Evolutionary conservation across 345 rosid genomes (phyloP), one percentile per base, ranked within the genome.

Genomic region (Cardamine occulta): DNA sequence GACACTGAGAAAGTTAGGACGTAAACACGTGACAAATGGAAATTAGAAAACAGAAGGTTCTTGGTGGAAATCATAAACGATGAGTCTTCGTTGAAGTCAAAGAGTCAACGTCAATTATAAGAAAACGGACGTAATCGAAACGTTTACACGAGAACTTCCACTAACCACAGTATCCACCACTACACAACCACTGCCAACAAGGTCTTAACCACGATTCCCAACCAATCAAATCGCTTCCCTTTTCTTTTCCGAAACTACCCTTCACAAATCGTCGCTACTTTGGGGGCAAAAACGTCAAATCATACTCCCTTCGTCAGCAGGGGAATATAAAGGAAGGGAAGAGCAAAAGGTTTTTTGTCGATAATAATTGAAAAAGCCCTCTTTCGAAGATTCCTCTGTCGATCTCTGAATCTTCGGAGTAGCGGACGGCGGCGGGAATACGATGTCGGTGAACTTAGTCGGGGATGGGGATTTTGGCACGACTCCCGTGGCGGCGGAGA

Each of bases 41-140:
- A n/a, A 65, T 0, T 3, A 51, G 8, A 45, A 69, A 54, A 63
- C 60, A 19, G 59, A 23, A 54, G 71, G 61, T 40, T 52, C 69
- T 9, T 29, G 1, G 63, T 60, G 48, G 47, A 75, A 61, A 68
- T n/a, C 19, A 11, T 2, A 61, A 68, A 70, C 70, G 32, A 2
- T 23, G 3, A 75, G 74, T 68, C 49, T 29, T 26, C 28, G 17
- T 11, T 13, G 0, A 45, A 28, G 29, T 32, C 64, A 58, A 56
- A 57, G 34, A 13, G 49, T 72, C 57, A 58, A 70, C 56, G 15
- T 51, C n/a, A 48, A 72, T 7, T 13, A 3, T 8, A 58, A 35
- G 24, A 40, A n/a, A 76, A 69, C 80, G 57, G 67, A 54, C 79
- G 63, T 51, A 7, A 37, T 60, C 19, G 7, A 75, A 7, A 75